Evolutionary conservation across 75 land plant species (phyloP).

Genomic region (Picea sitchensis): DNA sequence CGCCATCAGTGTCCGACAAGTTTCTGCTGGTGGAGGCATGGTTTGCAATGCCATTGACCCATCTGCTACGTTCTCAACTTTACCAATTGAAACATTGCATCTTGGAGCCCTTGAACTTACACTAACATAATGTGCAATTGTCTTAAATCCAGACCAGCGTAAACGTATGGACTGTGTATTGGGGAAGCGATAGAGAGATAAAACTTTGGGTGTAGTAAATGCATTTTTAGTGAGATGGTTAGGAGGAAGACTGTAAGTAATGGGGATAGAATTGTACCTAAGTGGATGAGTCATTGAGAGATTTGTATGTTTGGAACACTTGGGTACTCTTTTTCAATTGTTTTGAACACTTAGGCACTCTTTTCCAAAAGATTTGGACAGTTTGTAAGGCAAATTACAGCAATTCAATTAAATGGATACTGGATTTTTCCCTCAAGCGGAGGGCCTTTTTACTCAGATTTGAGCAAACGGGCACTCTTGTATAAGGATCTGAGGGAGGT

Average conservation of each 20-base stretch:
- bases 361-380: neutral
- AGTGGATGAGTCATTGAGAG: slow-evolving; percentile 2
- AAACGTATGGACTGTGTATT: neutral
- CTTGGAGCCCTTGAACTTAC: neutral
- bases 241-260: neutral
- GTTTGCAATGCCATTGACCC: slow-evolving; percentile 1
- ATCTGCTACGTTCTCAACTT: slow-evolving; percentile 1
- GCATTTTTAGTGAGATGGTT: neutral
- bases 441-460: neutral
- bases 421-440: neutral
- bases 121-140: neutral
- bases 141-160: neutral
- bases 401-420: neutral
- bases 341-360: neutral
- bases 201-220: slow-evolving; percentile 3
- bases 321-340: neutral
- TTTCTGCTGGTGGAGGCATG: slow-evolving; percentile 84
- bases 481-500: neutral
- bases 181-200: neutral
- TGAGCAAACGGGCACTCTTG: neutral
- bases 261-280: neutral
- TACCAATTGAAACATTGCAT: slow-evolving; percentile 1
- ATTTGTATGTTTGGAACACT: neutral
- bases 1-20: slow-evolving; percentile 77
- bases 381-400: neutral